Conservation (phyloP, 2,329 filamentous ascomycete genomes). For the Penicillium sp. region DNA sequence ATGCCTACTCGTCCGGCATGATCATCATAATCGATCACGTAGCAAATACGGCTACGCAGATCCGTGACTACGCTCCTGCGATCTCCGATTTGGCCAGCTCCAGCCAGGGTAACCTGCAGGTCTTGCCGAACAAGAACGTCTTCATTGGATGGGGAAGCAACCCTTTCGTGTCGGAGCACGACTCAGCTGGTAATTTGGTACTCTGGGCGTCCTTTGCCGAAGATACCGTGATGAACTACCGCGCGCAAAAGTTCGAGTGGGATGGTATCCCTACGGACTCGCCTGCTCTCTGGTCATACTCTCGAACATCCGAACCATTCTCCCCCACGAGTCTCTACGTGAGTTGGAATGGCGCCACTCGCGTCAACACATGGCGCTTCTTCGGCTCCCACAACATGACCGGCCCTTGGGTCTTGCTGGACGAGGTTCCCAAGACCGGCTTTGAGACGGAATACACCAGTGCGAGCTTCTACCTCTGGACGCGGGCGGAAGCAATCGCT, state of each 20-base stretch:
- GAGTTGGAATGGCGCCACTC: slow-evolving; percentile 51
- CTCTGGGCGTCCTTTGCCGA: slow-evolving; percentile 46
- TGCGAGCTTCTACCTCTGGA: slow-evolving; percentile 38
- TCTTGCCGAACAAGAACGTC: slow-evolving; percentile 45
- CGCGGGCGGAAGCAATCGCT: slow-evolving; percentile 47
- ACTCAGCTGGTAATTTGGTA: slow-evolving; percentile 44
- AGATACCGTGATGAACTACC: slow-evolving; percentile 49
- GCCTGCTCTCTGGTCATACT: slow-evolving; percentile 51
- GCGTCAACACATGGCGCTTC: slow-evolving; percentile 45
- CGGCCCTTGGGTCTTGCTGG: slow-evolving; percentile 40
- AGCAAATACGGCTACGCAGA: slow-evolving; percentile 43
- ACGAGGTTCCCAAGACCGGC: slow-evolving; percentile 40
- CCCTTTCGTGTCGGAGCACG: slow-evolving; percentile 48
- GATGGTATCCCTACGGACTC: slow-evolving; percentile 48
- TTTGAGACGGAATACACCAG: slow-evolving; percentile 48
- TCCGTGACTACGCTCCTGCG: slow-evolving; percentile 40
- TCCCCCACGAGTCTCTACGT: slow-evolving; percentile 44
- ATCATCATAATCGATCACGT: slow-evolving; percentile 47
- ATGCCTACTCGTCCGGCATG: slow-evolving; percentile 48
- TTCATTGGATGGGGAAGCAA: slow-evolving; percentile 53
- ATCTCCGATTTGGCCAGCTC: slow-evolving; percentile 39
- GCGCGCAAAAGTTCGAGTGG: slow-evolving; percentile 52
- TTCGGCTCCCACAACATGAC: slow-evolving; percentile 41
- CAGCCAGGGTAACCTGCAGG: slow-evolving; percentile 49
- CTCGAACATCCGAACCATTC: slow-evolving; percentile 34